Conservation (phyloP, 495 filamentous ascomycete species). For the Aspergillus carlsbadensis region DNA sequence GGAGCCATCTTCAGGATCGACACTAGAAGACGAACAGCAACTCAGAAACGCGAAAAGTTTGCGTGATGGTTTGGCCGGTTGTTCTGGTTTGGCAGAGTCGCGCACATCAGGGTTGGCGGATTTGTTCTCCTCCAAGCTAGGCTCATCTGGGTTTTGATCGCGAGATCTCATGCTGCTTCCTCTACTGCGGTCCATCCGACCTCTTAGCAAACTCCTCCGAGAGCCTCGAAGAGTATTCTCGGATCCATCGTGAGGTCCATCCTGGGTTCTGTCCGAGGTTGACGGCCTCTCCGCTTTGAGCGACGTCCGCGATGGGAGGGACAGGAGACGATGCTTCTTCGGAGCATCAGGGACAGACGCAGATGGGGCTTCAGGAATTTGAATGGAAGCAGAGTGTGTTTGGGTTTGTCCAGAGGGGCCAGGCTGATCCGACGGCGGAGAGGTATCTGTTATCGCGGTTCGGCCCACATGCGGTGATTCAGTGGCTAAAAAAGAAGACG, state of each 20-base stretch:
- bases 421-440: slow-evolving; percentile 24
- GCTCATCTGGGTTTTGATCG: slow-evolving; percentile 42
- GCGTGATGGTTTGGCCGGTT: slow-evolving; percentile 49
- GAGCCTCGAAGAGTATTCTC: slow-evolving; percentile 60
- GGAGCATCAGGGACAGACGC: slow-evolving; percentile 22
- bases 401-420: slow-evolving; percentile 25
- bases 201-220: slow-evolving; percentile 67
- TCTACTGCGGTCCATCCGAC: slow-evolving; percentile 67
- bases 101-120: slow-evolving; percentile 31
- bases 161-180: slow-evolving; percentile 59
- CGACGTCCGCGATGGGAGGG: slow-evolving; percentile 67
- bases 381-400: slow-evolving; percentile 20
- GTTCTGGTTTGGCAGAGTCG: slow-evolving; percentile 53
- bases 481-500: slow-evolving; percentile 24
- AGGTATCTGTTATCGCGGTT: slow-evolving; percentile 27
- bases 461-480: slow-evolving; percentile 30
- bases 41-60: slow-evolving; percentile 71
- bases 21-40: slow-evolving; percentile 74
- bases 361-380: slow-evolving; percentile 16
- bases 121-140: slow-evolving; percentile 40
- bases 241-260: slow-evolving; percentile 61
- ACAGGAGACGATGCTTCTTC: slow-evolving; percentile 59
- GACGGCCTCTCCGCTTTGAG: slow-evolving; percentile 62
- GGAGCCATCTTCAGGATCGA: slow-evolving; percentile 56
- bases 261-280: slow-evolving; percentile 62